phyloP scores from a whole-genome alignment of 352 stramenopile genomes.

The Phytophthora aleatoria region DNA sequence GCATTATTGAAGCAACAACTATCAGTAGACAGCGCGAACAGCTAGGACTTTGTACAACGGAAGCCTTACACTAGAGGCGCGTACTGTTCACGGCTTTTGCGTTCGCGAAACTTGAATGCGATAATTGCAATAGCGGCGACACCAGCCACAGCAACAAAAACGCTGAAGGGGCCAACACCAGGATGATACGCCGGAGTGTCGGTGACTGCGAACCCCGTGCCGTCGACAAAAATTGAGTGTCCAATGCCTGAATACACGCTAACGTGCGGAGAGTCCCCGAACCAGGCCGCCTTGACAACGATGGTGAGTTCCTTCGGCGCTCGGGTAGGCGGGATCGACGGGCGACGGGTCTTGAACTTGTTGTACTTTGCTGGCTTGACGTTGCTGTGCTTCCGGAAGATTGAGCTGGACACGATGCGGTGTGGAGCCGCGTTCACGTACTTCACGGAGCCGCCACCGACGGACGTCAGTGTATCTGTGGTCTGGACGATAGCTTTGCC shows the following conservation, averaged over 20 bases:
- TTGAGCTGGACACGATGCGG: constrained; percentile 28
- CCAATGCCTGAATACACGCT: constrained; percentile 24
- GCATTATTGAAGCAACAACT: background rate
- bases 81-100: constrained; percentile 12
- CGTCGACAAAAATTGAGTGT: constrained; percentile 15
- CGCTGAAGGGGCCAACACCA: background rate
- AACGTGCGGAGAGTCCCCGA: constrained; percentile 27
- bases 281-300: constrained; percentile 25
- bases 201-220: constrained; percentile 5
- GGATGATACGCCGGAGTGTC: constrained; percentile 1
- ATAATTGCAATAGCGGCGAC: constrained; percentile 6
- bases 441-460: constrained; percentile 31
- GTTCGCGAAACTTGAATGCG: constrained; percentile 14
- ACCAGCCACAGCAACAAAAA: constrained; percentile 4
- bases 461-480: constrained; percentile 27
- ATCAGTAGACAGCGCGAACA: background rate
- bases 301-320: constrained; percentile 25
- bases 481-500: constrained; percentile 35
- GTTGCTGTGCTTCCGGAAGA: constrained; percentile 35
- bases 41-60: background rate
- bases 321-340: constrained; percentile 13
- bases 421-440: constrained; percentile 38
- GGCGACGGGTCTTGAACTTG: constrained; percentile 28
- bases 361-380: constrained; percentile 34
- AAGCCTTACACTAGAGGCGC: constrained; percentile 11